Evolutionary conservation across 2,329 filamentous ascomycete species (phyloP).

Genomic region (Penicillium psychrosexuale): DNA sequence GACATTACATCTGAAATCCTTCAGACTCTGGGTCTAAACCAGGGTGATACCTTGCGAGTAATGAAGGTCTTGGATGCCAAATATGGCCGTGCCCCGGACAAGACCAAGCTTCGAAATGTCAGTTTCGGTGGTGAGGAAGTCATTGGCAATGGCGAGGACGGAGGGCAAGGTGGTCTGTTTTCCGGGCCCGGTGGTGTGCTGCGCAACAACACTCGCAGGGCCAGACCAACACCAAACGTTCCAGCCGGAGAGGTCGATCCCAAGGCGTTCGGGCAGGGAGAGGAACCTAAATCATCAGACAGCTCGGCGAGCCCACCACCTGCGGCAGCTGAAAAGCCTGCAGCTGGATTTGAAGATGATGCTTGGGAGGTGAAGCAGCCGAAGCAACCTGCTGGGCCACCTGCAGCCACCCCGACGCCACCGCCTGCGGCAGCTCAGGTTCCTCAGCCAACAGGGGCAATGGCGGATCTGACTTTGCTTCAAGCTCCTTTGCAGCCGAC

Average conservation of each 20-base stretch:
- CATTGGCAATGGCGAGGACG: conserved; percentile 58
- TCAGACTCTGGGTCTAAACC: conserved; percentile 85
- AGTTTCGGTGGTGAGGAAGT: conserved; percentile 54
- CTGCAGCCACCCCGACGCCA: conserved; percentile 32
- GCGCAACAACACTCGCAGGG: conserved; percentile 91
- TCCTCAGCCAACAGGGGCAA: conserved; percentile 61
- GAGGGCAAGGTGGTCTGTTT: conserved; percentile 69
- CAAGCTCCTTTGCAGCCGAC: conserved; percentile 58
- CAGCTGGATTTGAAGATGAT: conserved; percentile 84
- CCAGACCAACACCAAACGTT: conserved; percentile 79
- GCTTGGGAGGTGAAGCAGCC: conserved; percentile 94
- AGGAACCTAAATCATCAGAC: conserved; percentile 44
- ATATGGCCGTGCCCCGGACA: conserved; percentile 61
- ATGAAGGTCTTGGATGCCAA: conserved; percentile 85
- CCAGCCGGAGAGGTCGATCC: conserved; percentile 81
- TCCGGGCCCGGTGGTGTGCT: conserved; percentile 87
- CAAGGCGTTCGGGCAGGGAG: conserved; percentile 73
- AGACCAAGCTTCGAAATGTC: conserved; percentile 55
- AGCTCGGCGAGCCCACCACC: conserved; percentile 49
- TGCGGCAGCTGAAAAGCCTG: conserved; percentile 49
- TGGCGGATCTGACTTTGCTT: conserved; percentile 66
- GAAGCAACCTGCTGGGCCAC: conserved; percentile 51
- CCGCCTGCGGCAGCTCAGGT: conserved; percentile 33
- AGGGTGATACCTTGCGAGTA: conserved; percentile 93
- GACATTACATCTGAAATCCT: conserved; percentile 83